phyloP scores from a whole-genome alignment of 164 flowering plant genomes.

The grape (Vitis vinifera) region ASM3070453v1 NC_081822.1:10549501-10550000 shows the following conservation, averaged over 20 bases:
- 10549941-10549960: slow-evolving; percentile 63
- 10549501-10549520: slow-evolving; percentile 61
- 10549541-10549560: slow-evolving; percentile 57
- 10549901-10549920: slow-evolving; percentile 58
- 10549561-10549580: slow-evolving; percentile 25
- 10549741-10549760: slow-evolving; percentile 50
- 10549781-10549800: slow-evolving; percentile 33
- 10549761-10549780: slow-evolving; percentile 18
- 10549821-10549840: slow-evolving; percentile 75
- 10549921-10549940: slow-evolving; percentile 87
- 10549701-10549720: slow-evolving; percentile 53
- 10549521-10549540: slow-evolving; percentile 62
- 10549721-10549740: slow-evolving; percentile 59
- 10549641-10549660: slow-evolving; percentile 54
- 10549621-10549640: slow-evolving; percentile 48
- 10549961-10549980: slow-evolving; percentile 63
- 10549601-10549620: slow-evolving; percentile 53
- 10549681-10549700: slow-evolving; percentile 27
- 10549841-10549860: slow-evolving; percentile 55
- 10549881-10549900: slow-evolving; percentile 42
- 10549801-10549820: slow-evolving; percentile 68
- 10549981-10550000: slow-evolving; percentile 55
- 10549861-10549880: slow-evolving; percentile 28
- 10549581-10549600: slow-evolving; percentile 94
- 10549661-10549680: slow-evolving; percentile 31